Evolutionary conservation across 495 filamentous ascomycete species (phyloP).

Genomic region (Lichenothelia convexa): DNA sequence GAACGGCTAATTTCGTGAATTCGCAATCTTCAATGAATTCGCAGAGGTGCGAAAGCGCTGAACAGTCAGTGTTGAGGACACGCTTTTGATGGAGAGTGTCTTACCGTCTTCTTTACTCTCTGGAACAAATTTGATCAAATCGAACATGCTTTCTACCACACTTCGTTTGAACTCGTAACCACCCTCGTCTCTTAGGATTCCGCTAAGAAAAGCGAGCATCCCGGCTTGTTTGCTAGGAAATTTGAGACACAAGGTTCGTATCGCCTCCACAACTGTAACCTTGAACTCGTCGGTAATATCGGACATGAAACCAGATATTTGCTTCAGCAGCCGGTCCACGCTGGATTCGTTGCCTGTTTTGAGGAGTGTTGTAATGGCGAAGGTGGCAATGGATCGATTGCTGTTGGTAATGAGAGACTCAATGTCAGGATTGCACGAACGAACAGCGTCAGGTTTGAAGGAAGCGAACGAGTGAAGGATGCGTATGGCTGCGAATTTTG

Average conservation of each 20-base stretch:
- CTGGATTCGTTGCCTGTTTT: slow-evolving; percentile 96
- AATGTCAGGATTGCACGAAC: slow-evolving; percentile 90
- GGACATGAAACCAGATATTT: slow-evolving; percentile 88
- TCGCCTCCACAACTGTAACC: slow-evolving; percentile 96
- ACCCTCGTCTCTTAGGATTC: slow-evolving; percentile 86
- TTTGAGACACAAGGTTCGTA: slow-evolving; percentile 88
- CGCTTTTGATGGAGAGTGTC: slow-evolving; percentile 10
- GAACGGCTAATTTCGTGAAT: slow-evolving; percentile 93
- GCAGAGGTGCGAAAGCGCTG: slow-evolving; percentile 82
- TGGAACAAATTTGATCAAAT: slow-evolving; percentile 96
- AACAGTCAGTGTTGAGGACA: slow-evolving; percentile 1
- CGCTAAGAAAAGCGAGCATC: slow-evolving; percentile 91
- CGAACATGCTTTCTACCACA: slow-evolving; percentile 98
- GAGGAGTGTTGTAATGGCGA: slow-evolving; percentile 90
- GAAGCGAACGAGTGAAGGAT: slow-evolving; percentile 92
- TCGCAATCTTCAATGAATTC: slow-evolving; percentile 99
- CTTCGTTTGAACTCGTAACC: slow-evolving; percentile 97
- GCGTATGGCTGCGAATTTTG: slow-evolving; percentile 92
- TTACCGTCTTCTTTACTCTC: slow-evolving; percentile 85
- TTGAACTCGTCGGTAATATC: slow-evolving; percentile 99
- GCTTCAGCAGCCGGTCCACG: slow-evolving; percentile 96
- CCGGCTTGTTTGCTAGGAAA: slow-evolving; percentile 96
- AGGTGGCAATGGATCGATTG: slow-evolving; percentile 95
- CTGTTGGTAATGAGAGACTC: slow-evolving; percentile 88
- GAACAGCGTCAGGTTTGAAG: slow-evolving; percentile 84